Percentiles rank a stretch among this genome's conserved stretches.
Conservation (phyloP, 805 yeast species). For the Torulaspora gathmanii region DNA sequence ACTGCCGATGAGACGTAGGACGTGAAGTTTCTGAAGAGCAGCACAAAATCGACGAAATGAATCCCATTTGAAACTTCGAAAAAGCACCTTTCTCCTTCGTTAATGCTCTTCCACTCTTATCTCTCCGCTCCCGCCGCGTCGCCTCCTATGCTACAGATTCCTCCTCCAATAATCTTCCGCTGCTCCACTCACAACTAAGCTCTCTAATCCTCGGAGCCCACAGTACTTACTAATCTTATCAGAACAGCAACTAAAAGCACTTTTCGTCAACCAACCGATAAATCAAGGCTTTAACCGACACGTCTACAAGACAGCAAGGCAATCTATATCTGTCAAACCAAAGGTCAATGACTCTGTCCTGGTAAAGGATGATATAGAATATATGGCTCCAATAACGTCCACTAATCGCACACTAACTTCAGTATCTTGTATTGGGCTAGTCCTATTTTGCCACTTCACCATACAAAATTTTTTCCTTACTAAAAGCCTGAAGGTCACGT, state of each 20-base stretch:
- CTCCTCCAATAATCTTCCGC: neutral
- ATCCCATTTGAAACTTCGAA: slow-evolving; percentile 31
- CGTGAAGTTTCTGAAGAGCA: slow-evolving; percentile 19
- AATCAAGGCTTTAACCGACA: neutral
- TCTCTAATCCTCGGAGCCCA: neutral
- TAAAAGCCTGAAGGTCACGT: neutral
- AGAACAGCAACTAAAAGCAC: neutral
- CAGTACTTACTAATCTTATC: too few species aligned
- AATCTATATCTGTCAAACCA: neutral
- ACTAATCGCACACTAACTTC: neutral
- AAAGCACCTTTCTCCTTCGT: neutral
- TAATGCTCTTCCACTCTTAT: neutral
- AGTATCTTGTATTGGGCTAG: neutral
- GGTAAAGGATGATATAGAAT: too few species aligned
- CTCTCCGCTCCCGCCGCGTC: neutral
- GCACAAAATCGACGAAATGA: slow-evolving; percentile 31
- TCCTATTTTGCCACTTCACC: neutral
- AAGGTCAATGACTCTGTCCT: too few species aligned
- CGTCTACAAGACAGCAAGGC: neutral
- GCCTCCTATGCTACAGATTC: neutral
- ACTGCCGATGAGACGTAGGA: slow-evolving; percentile 15
- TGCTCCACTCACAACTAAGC: neutral
- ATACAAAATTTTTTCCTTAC: neutral
- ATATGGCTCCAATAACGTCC: neutral
- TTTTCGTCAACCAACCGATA: neutral